Percentiles rank a stretch among this genome's conserved stretches.
Conservation (phyloP, 2,329 filamentous ascomycete genomes). For the Claviceps purpurea region DNA sequence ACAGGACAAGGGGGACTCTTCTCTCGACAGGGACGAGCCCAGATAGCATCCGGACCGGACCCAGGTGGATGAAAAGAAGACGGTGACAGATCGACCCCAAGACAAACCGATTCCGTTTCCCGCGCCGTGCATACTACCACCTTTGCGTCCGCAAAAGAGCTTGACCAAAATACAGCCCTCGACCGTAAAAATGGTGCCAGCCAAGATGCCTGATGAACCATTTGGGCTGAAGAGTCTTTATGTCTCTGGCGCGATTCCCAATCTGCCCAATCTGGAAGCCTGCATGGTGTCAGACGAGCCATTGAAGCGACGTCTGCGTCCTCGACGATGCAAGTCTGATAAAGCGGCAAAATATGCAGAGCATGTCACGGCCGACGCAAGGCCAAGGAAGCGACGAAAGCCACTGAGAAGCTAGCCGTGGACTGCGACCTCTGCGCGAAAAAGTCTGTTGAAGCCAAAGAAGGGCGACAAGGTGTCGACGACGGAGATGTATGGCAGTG, state of each 20-base stretch:
- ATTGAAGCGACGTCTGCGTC: constrained; percentile 6
- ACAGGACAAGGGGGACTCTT: constrained; percentile 18
- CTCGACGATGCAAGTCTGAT: background rate
- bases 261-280: constrained; percentile 8
- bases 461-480: background rate
- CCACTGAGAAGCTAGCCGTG: background rate
- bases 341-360: background rate
- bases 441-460: background rate
- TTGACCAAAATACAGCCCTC: constrained; percentile 1
- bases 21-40: constrained; percentile 24
- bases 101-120: constrained; percentile 1
- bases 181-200: constrained; percentile 8
- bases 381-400: background rate
- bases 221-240: constrained; percentile 3
- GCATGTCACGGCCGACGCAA: background rate
- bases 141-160: constrained; percentile 3
- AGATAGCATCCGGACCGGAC: constrained; percentile 22
- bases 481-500: constrained; percentile 2
- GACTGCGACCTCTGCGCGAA: background rate
- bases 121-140: constrained; percentile 4
- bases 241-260: constrained; percentile 11
- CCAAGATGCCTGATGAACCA: constrained; percentile 3
- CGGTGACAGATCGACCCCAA: constrained; percentile 1
- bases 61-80: constrained; percentile 9
- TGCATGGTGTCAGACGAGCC: constrained; percentile 2